Conservation (phyloP, 768 basidiomycete genomes). For the Russula lepida region DNA sequence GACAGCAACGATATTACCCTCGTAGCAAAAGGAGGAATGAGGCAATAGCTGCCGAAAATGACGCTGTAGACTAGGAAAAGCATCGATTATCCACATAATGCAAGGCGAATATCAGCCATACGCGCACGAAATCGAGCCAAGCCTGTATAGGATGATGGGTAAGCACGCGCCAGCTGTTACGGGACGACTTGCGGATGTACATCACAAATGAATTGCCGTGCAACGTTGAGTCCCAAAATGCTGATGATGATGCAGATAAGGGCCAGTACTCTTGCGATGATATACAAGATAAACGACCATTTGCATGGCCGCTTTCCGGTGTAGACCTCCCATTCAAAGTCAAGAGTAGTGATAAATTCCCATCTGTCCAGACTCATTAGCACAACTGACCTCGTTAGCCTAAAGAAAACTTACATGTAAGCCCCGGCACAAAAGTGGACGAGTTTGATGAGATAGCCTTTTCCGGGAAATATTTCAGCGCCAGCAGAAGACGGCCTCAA, state of each 20-base stretch:
- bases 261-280: slow-evolving; percentile 4
- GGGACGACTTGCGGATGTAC: not conserved
- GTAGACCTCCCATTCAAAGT: slow-evolving; percentile 17
- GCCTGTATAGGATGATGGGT: not conserved
- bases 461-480: not conserved
- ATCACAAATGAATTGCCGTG: slow-evolving; percentile 2
- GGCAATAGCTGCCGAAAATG: not conserved
- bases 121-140: slow-evolving; percentile 13
- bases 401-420: slow-evolving; percentile 1
- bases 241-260: not conserved
- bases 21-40: slow-evolving; percentile 17
- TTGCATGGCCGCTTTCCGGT: slow-evolving; percentile 15
- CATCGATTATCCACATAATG: not conserved
- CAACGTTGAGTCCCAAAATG: slow-evolving; percentile 15
- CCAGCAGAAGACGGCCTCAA: not conserved
- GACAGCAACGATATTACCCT: not conserved
- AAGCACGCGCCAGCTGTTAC: not conserved
- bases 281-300: slow-evolving; percentile 17
- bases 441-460: slow-evolving; percentile 1
- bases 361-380: not conserved
- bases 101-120: not conserved
- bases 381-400: not conserved
- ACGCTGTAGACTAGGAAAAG: slow-evolving; percentile 1
- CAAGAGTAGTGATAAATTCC: slow-evolving; percentile 14
- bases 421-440: slow-evolving; percentile 13